Base-by-base conservation (phyloP, 2,329 filamentous ascomycete genomes). In the Domatiomyces globalis region DNA sequence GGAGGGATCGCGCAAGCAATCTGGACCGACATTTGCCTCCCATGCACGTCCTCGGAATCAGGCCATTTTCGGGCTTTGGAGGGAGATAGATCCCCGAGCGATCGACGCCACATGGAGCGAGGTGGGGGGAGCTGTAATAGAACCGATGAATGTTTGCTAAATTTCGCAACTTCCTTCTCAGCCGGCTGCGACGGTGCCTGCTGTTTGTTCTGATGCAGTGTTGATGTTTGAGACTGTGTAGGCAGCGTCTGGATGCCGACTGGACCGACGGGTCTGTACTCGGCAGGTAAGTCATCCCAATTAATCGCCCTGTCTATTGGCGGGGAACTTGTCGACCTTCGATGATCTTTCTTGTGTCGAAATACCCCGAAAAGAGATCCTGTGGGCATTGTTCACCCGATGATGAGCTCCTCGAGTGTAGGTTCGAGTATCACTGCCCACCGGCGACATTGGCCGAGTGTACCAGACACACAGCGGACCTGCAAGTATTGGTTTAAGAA, bases 231-330 rank as follows among this genome's bases (percentile, higher is more conserved):
- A 15, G 33, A 39, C 33, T 39, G 10, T 39, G 33, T 15, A 10
- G 33, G 33, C 33, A 39, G 33, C 12, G 33, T 39, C 10, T 10
- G 33, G 12, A 39, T 15, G 33, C 33, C 33, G 10, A 39, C 5
- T 15, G 33, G 33, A 15, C 33, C 46, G 2, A 54, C 48, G 22
- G 53, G 53, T 18, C 42, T 51, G 51, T 50, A 57, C 19, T 46
- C 55, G 18, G 48, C 27, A 7, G 55, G 55, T 29, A 55, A 19
- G 36, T 46, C 43, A 10, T 53, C 51, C 55, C 55, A 57, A 46
- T n/a, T 2, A 7, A 33, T 15, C 20, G 45, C 5, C 6, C 19
- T 36, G 10, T 39, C 25, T 10, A 5, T 39, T 2, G 33, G 33
- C 15, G 33, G 33, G 5, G 33, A 39, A 39, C 33, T 39, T 5